Base-by-base conservation (phyloP, 75 land plant species). In the Pinus tabuliformis region DNA sequence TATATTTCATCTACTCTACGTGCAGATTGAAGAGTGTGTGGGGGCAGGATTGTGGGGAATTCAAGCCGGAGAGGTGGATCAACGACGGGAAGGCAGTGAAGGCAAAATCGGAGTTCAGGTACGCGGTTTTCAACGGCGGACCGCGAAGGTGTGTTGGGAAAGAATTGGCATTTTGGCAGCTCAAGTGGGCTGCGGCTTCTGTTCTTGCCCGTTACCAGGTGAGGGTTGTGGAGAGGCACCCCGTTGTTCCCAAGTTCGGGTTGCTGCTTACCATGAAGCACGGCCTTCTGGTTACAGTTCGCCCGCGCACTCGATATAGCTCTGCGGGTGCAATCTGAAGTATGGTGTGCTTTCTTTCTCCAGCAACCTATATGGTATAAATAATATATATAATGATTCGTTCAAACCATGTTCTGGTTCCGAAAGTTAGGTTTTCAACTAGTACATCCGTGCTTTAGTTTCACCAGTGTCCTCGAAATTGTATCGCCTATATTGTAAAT, bases 1-100 rank as follows among this genome's bases (percentile, higher is more conserved):
- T 87, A 18, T 92, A 88, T 74, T 86, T 87, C 64, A 87, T 88
- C 2, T 90, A 88, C 61, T 88, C 92, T 6, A 86, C 90, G 94
- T 90, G 92, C 26, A 76, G 94, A 66, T 87, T 89, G 94, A 85
- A 83, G 83, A 73, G 57, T 39, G 18, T 92, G 15, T 92, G 94
- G 92, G 94, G 91, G 8, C 33, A 77, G 49, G 83, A 87, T 71
- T 82, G 82, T 36, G 15, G 71, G 37, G 90, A 88, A 80, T 89
- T 90, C 68, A 79, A 70, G 70, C 91, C 89, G 49, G 85, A 82
- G 59, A 59, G 95, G 54, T 92, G 95, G 95, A 62, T 90, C 62
- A 61, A 22, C 2, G 80, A 62, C 3, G 79, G 65, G 15, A 45
- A 42, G 6, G 18, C 0, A 21, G 73, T 59, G 20, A 26, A 77